Evolutionary conservation across 2,329 filamentous ascomycete genomes (phyloP).

Genomic region (Blastomyces parvus): DNA sequence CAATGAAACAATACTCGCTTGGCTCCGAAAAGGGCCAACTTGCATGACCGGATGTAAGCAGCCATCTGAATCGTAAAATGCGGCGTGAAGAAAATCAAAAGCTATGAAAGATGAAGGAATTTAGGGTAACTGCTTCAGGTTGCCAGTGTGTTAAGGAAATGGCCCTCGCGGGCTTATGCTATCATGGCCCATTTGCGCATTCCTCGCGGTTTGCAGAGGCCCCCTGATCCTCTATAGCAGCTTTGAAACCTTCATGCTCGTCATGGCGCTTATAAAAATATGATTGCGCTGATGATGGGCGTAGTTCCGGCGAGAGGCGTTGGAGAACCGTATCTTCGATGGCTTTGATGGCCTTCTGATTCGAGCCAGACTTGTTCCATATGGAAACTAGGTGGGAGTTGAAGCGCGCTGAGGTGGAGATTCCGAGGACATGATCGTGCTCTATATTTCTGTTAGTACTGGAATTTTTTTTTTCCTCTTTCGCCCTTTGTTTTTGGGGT

Average conservation of each 20-base stretch:
- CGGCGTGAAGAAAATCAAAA: background rate
- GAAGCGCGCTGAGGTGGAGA: constrained; percentile 79
- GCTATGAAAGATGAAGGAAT: background rate
- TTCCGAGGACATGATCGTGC: constrained; percentile 76
- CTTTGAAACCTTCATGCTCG: constrained; percentile 74
- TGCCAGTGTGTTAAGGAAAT: background rate
- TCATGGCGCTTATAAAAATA: constrained; percentile 77
- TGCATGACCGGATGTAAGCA: background rate
- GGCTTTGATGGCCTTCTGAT: constrained; percentile 66
- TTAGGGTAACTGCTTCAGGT: background rate
- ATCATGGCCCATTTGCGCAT: background rate
- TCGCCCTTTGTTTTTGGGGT: background rate
- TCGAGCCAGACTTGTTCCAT: constrained; percentile 83
- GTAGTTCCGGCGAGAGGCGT: constrained; percentile 62
- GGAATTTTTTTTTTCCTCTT: background rate
- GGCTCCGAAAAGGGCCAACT: background rate
- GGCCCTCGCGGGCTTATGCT: background rate
- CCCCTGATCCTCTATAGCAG: constrained; percentile 18
- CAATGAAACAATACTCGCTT: background rate
- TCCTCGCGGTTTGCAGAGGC: background rate
- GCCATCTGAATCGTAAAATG: background rate
- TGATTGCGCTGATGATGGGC: constrained; percentile 51
- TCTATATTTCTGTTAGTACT: constrained; percentile 38
- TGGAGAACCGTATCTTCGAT: constrained; percentile 64
- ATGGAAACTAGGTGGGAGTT: constrained; percentile 81